Percentiles rank a stretch among this genome's conserved stretches.
Evolutionary conservation across 495 filamentous ascomycete genomes (phyloP).

Genomic region (Cenococcum geophilum): DNA sequence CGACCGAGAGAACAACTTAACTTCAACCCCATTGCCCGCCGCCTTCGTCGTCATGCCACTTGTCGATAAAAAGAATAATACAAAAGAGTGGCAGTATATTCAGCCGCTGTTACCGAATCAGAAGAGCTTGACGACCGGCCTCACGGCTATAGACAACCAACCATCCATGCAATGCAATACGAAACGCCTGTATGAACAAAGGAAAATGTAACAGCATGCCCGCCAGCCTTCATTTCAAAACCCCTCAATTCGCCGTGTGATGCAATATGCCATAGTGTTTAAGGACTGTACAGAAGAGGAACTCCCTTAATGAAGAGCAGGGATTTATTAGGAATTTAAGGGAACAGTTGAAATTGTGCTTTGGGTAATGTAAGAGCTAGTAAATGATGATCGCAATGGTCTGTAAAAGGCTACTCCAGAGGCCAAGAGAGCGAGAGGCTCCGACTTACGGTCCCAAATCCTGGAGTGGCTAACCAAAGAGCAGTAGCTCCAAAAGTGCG

Average conservation of each 20-base stretch:
- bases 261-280: constrained; percentile 1
- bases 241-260: neutral
- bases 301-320: neutral
- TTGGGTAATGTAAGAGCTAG: neutral
- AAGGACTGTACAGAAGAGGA: constrained; percentile 1
- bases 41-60: neutral
- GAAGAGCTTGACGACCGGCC: neutral
- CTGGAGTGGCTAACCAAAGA: too few species aligned
- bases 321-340: neutral
- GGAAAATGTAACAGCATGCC: neutral
- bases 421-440: too few species aligned
- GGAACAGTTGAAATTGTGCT: neutral
- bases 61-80: neutral
- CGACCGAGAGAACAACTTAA: neutral
- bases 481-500: neutral
- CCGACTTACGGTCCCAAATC: too few species aligned
- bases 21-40: neutral
- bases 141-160: neutral
- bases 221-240: neutral
- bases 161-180: neutral
- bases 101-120: neutral
- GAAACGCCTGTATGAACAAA: neutral
- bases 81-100: neutral
- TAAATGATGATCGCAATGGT: neutral
- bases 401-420: too few species aligned